Evolutionary conservation across 2,329 filamentous ascomycete genomes (phyloP), one percentile per base, ranked within the genome.

Genomic region (Samsoniella hepiali): DNA sequence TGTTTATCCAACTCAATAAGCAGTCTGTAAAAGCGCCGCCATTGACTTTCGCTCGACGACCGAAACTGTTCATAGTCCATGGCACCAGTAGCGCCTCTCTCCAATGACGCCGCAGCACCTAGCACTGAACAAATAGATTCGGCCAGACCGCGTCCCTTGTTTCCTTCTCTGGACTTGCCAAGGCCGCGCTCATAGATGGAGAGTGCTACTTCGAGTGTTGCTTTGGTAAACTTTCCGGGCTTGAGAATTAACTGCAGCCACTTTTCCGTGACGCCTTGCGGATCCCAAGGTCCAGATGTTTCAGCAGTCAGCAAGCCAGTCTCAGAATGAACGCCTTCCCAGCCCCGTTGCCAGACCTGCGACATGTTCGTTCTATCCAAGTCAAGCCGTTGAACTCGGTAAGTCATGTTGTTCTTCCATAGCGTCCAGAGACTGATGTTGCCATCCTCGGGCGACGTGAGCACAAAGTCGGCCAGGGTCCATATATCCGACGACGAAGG

Each of bases 11-110:
- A 79, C 72, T 97, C 93, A 13, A 91, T 82, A 22, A 96, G 83
- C 22, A 98, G 82, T 38, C 93, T 88, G 78, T 93, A 97, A 75
- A 96, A 96, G 58, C 91, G 86, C 66, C 90, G 87, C 95, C 95
- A 99, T 73, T 97, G 93, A 11, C 85, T 83, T 71, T 95, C 90
- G 60, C 89, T 88, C 38, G 91, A 88, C 40, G 82, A 79, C 63
- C 90, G 84, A 72, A 93, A 95, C 63, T 88, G 83, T 31, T 90
- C 86, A 68, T 91, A 91, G 70, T 96, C 90, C 75, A 91, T 86
- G 34, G 83, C 84, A 15, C 87, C 87, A 15, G 86, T 82, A 10
- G 85, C 78, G 36, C 79, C 81, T 61, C 86, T 86, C 51, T 85
- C 83, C 42, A 93, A 78, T 1, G 84, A 82, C 15, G 91, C 87